Evolutionary conservation across 2,329 filamentous ascomycete species (phyloP).

Genomic region (Seiridium cupressi): DNA sequence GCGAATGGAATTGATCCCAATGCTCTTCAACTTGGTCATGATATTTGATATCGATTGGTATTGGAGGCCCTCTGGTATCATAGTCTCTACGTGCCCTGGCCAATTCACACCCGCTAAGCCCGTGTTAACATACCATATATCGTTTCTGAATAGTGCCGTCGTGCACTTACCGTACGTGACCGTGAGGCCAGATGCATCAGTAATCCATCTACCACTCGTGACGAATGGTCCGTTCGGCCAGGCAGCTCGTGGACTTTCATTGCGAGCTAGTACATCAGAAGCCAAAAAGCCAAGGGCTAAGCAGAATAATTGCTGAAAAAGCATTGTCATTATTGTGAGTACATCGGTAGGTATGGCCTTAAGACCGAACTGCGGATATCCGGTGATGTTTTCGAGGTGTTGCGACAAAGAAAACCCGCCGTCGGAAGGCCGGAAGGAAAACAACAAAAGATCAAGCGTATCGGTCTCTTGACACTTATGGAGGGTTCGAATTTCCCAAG

Average conservation of each 20-base stretch:
- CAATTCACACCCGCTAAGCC: conserved; percentile 57
- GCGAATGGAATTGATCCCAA: conserved; percentile 63
- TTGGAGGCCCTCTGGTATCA: conserved; percentile 64
- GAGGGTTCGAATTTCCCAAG: too few species aligned
- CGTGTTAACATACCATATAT: conserved; percentile 17
- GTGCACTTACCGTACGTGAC: conserved; percentile 22
- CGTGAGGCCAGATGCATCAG: conserved; percentile 37
- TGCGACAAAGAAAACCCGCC: too few species aligned
- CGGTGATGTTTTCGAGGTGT: too few species aligned
- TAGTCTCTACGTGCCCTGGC: conserved; percentile 60
- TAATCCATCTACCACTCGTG: conserved; percentile 39
- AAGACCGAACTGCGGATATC: too few species aligned
- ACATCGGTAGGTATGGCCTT: too few species aligned
- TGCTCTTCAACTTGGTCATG: conserved; percentile 53
- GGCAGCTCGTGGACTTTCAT: not conserved
- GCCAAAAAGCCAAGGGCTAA: not conserved
- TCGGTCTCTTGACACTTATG: too few species aligned
- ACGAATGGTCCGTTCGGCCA: conserved; percentile 40
- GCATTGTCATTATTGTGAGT: too few species aligned
- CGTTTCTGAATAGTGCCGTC: too few species aligned
- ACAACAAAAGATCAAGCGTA: too few species aligned
- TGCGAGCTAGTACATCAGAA: too few species aligned
- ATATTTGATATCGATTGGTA: conserved; percentile 56
- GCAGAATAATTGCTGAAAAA: not conserved
- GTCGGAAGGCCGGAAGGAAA: too few species aligned